Conservation (phyloP, 2,329 filamentous ascomycete genomes). For the Dothistroma pini region DNA sequence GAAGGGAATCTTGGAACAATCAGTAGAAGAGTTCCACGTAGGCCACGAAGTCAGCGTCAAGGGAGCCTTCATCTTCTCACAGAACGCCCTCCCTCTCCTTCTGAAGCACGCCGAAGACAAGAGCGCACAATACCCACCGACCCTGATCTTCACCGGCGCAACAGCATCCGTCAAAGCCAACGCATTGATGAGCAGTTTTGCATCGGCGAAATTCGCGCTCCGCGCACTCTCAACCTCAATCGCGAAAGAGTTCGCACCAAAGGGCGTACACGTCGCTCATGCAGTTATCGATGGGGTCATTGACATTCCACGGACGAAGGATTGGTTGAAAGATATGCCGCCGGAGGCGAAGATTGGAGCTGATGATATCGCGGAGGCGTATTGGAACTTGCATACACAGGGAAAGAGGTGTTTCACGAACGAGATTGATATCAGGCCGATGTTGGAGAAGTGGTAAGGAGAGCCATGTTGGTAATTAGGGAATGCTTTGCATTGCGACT, state of each 20-base stretch:
- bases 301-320: slow-evolving; percentile 69
- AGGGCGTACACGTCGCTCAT: slow-evolving; percentile 80
- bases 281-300: slow-evolving; percentile 76
- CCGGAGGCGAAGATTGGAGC: slow-evolving; percentile 68
- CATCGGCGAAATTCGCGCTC: slow-evolving; percentile 74
- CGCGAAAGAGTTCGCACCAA: slow-evolving; percentile 77
- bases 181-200: slow-evolving; percentile 66
- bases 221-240: slow-evolving; percentile 71
- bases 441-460: slow-evolving; percentile 73
- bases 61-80: slow-evolving; percentile 74
- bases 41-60: slow-evolving; percentile 51
- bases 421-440: slow-evolving; percentile 76
- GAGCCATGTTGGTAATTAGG: background rate
- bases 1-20: slow-evolving; percentile 60
- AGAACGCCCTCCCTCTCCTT: slow-evolving; percentile 66
- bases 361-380: slow-evolving; percentile 82
- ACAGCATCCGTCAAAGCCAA: slow-evolving; percentile 75
- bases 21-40: slow-evolving; percentile 53
- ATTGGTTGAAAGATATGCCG: slow-evolving; percentile 52
- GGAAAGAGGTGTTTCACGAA: slow-evolving; percentile 74
- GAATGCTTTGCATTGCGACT: background rate
- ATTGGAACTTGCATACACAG: slow-evolving; percentile 82
- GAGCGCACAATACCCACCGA: slow-evolving; percentile 62
- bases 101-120: slow-evolving; percentile 51
- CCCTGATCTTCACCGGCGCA: slow-evolving; percentile 80